Evolutionary conservation across 768 basidiomycete species (phyloP).

Genomic region (Panaeolus papilionaceus): DNA sequence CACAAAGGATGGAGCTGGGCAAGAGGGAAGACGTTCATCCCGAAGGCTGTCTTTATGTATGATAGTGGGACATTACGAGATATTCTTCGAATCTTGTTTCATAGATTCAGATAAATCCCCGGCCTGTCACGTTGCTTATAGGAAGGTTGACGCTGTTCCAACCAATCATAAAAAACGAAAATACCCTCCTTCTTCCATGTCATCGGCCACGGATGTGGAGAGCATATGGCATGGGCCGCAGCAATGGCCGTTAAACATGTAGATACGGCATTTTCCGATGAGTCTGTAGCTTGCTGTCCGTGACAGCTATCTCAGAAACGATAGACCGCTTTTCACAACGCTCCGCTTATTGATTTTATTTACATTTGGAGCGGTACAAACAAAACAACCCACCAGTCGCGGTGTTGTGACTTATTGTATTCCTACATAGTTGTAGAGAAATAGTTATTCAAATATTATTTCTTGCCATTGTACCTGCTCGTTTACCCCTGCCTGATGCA

Average conservation of each 20-base stretch:
- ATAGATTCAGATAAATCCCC: constrained; percentile 9
- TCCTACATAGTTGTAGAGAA: too few species aligned
- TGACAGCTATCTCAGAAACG: too few species aligned
- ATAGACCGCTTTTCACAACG: too few species aligned
- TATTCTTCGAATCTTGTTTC: neutral
- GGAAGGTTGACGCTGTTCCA: neutral
- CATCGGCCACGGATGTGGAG: constrained; percentile 1
- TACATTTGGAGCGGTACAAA: too few species aligned
- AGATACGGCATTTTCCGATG: neutral
- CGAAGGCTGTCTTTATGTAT: neutral
- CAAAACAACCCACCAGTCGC: too few species aligned
- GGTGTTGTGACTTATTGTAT: too few species aligned
- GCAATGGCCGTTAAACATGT: neutral
- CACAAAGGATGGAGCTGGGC: neutral
- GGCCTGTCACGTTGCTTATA: neutral
- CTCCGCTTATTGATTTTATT: too few species aligned
- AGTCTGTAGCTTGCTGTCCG: neutral
- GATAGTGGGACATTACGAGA: neutral
- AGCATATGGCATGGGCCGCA: constrained; percentile 2
- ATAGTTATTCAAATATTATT: too few species aligned
- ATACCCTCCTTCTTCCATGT: constrained; percentile 10
- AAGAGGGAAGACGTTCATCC: neutral
- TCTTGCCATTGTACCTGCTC: too few species aligned
- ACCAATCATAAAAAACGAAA: neutral
- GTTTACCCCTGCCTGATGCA: too few species aligned